Conservation (phyloP, 2,329 filamentous ascomycete genomes). For the Alternaria conjuncta region DNA sequence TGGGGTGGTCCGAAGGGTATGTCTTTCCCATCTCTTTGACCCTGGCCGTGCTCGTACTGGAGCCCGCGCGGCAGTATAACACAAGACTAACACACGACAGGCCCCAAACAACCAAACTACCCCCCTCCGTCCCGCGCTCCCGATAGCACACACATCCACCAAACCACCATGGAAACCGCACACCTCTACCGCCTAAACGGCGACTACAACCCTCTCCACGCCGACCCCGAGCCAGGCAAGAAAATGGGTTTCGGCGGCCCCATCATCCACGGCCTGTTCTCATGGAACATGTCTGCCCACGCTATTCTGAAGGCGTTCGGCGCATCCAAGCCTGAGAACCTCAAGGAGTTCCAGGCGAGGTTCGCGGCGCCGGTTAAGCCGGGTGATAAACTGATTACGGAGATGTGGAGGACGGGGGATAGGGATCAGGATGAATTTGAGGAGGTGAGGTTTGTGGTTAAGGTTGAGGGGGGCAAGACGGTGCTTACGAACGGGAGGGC, state of each 20-base stretch:
- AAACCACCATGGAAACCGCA: constrained; percentile 74
- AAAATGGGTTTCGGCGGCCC: constrained; percentile 91
- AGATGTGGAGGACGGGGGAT: constrained; percentile 80
- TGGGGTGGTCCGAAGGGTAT: constrained; percentile 91
- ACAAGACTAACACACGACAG: constrained; percentile 24
- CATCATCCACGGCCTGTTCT: constrained; percentile 89
- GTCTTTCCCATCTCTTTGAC: constrained; percentile 7
- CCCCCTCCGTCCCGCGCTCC: constrained; percentile 76
- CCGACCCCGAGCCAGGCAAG: constrained; percentile 80
- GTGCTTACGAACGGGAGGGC: constrained; percentile 87
- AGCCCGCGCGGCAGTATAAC: background rate
- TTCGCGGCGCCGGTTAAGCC: constrained; percentile 86
- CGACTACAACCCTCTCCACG: constrained; percentile 93
- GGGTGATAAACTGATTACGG: constrained; percentile 79
- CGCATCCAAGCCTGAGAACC: constrained; percentile 76
- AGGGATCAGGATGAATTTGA: constrained; percentile 70
- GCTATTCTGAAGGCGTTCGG: constrained; percentile 75
- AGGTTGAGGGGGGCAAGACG: constrained; percentile 80
- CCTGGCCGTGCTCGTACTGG: background rate
- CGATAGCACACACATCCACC: constrained; percentile 72
- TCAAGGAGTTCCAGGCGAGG: constrained; percentile 87
- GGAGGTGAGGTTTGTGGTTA: constrained; percentile 81
- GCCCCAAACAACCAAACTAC: constrained; percentile 76
- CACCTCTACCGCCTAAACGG: constrained; percentile 73
- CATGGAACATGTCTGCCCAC: constrained; percentile 81